Evolutionary conservation across 1,284 basidiomycete species (phyloP).

Genomic region (Rhodotorula sp.): DNA sequence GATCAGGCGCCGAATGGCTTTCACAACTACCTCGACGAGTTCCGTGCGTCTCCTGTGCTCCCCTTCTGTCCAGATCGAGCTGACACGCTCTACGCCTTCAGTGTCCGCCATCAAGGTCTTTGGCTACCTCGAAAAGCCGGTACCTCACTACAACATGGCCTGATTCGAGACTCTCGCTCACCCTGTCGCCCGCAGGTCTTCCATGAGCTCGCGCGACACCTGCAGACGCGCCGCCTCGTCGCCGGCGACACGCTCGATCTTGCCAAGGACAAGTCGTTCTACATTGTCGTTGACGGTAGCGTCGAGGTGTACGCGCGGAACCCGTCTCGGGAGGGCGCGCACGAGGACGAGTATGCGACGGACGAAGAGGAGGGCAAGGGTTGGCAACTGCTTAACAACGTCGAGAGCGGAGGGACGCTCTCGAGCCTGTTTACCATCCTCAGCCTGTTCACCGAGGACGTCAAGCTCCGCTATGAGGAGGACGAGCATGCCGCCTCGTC

Average conservation of each 20-base stretch:
- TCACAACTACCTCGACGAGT: slow-evolving; percentile 93
- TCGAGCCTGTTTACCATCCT: slow-evolving; percentile 96
- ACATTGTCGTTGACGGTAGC: slow-evolving; percentile 89
- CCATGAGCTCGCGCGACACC: slow-evolving; percentile 87
- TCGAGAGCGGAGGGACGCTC: slow-evolving; percentile 89
- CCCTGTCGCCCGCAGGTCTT: slow-evolving; percentile 65
- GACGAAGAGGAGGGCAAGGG: slow-evolving; percentile 67
- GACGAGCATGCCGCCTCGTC: slow-evolving; percentile 40
- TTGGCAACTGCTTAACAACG: slow-evolving; percentile 90
- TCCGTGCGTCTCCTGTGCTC: slow-evolving; percentile 52
- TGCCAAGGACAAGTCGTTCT: slow-evolving; percentile 86
- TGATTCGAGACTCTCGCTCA: not conserved
- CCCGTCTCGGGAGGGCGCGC: slow-evolving; percentile 9
- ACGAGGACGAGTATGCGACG: slow-evolving; percentile 66
- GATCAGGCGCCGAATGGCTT: slow-evolving; percentile 71
- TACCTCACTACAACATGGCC: slow-evolving; percentile 47
- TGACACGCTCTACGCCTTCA: slow-evolving; percentile 1
- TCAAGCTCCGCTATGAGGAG: slow-evolving; percentile 82
- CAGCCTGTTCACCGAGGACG: slow-evolving; percentile 92
- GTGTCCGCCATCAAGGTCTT: slow-evolving; percentile 90
- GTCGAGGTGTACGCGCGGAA: slow-evolving; percentile 68
- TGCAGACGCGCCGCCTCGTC: slow-evolving; percentile 85
- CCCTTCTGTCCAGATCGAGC: not conserved
- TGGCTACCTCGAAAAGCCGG: slow-evolving; percentile 92
- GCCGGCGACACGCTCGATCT: slow-evolving; percentile 89